Base-by-base conservation (phyloP, 495 filamentous ascomycete genomes). In the Penicilliopsis zonata region DNA sequence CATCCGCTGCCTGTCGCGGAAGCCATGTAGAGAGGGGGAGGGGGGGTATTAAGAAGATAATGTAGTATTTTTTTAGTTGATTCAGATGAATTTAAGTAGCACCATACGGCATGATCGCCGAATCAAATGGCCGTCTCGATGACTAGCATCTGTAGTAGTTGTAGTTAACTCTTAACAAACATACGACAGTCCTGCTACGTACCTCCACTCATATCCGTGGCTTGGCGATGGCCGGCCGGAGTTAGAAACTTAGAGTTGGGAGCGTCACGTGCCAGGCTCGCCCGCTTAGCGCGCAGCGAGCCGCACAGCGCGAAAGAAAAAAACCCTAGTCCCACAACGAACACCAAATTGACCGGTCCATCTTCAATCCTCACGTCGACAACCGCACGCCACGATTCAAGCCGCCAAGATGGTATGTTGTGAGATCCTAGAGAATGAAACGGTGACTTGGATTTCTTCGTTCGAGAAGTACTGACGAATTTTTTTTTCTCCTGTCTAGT, bases 1-100 rank as follows among this genome's bases (percentile, higher is more conserved):
- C 90, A 98, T 52, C 85, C 86, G 35, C 78, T 81, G 40, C 82
- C 73, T 15, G 82, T 80, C 30, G 83, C 61, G 29, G 74, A 68
- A 19, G 83, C 71, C 84, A 90, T 90, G 35, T 12, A 4, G 26
- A n/a, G n/a, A n/a, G n/a, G n/a, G n/a, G n/a, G n/a, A n/a, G n/a
- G n/a, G n/a, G n/a, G n/a, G 26, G 28, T 22, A 39, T 27, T 17
- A 33, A 14, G 29, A 25, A 29, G 10, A 25, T 18, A 24, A n/a
- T n/a, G n/a, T n/a, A n/a, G n/a, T n/a, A n/a, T n/a, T n/a, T n/a
- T n/a, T n/a, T n/a, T n/a, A n/a, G n/a, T n/a, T n/a, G n/a, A n/a
- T n/a, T n/a, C n/a, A n/a, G n/a, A n/a, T n/a, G n/a, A n/a, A n/a
- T n/a, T n/a, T n/a, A n/a, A n/a, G n/a, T n/a, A n/a, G n/a, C n/a